Evolutionary conservation across 2,329 filamentous ascomycete species (phyloP).

Genomic region (Aspergillus sp.): DNA sequence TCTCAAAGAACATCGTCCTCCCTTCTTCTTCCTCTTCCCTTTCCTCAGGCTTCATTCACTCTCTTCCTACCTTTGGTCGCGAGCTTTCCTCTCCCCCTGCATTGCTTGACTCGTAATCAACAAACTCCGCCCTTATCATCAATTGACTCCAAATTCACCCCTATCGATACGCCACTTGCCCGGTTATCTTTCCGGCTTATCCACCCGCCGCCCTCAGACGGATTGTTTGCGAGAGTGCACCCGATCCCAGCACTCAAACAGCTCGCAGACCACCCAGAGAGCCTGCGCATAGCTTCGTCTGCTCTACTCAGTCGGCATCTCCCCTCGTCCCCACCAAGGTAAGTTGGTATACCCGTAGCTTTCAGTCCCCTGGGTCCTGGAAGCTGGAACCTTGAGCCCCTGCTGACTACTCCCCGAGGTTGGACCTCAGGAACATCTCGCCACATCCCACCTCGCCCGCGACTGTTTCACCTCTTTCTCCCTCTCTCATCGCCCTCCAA

Average conservation of each 20-base stretch:
- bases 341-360: conserved; percentile 9
- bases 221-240: conserved; percentile 2
- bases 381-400: conserved; percentile 15
- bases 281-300: conserved; percentile 14
- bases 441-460: conserved; percentile 13
- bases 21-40: conserved; percentile 4
- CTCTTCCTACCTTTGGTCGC: not conserved
- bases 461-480: not conserved
- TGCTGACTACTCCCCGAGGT: conserved; percentile 19
- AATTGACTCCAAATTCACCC: conserved; percentile 24
- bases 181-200: conserved; percentile 32
- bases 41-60: not conserved
- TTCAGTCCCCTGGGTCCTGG: conserved; percentile 7
- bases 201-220: conserved; percentile 17
- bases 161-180: conserved; percentile 29
- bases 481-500: not conserved
- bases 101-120: not conserved
- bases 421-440: conserved; percentile 19
- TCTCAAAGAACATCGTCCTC: conserved; percentile 5
- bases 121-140: conserved; percentile 20
- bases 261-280: not conserved
- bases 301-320: conserved; percentile 3
- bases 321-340: not conserved
- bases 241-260: not conserved
- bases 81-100: not conserved